Conservation (phyloP, 2,329 filamentous ascomycete species). For the Cadophora sp. region DNA sequence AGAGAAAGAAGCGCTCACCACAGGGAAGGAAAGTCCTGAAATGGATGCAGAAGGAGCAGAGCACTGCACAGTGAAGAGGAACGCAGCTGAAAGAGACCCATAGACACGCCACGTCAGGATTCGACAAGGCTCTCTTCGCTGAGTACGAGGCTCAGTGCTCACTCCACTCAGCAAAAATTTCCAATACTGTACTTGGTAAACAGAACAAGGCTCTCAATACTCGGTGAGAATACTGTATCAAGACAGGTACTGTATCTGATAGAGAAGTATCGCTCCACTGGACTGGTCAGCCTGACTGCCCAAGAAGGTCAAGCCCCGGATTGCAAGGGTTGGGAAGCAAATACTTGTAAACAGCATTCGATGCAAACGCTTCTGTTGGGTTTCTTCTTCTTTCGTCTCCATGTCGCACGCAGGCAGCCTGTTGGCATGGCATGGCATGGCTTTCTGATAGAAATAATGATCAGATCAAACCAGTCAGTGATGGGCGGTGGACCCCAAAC, state of each 20-base stretch:
- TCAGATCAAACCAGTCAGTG: neutral
- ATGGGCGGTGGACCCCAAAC: too few species aligned
- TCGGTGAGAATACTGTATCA: conserved; percentile 4
- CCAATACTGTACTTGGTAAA: too few species aligned
- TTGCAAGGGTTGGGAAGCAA: neutral
- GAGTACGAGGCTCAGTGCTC: neutral
- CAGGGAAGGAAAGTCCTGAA: too few species aligned
- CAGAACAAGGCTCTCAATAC: neutral
- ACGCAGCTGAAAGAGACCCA: neutral
- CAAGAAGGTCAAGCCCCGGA: neutral
- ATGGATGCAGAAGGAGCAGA: neutral
- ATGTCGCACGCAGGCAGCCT: neutral
- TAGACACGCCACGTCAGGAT: neutral
- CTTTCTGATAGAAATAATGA: neutral
- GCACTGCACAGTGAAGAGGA: neutral
- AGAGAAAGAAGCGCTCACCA: too few species aligned
- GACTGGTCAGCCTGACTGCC: conserved; percentile 6
- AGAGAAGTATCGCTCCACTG: neutral
- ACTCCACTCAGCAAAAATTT: neutral
- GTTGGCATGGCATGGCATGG: neutral
- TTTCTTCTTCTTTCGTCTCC: neutral
- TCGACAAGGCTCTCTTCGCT: neutral
- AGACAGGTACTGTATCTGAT: neutral
- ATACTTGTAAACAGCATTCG: neutral
- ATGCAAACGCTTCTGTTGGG: neutral